Evolutionary conservation across 164 flowering plant species (phyloP).

Genomic region (Dillenia turbinata): DNA sequence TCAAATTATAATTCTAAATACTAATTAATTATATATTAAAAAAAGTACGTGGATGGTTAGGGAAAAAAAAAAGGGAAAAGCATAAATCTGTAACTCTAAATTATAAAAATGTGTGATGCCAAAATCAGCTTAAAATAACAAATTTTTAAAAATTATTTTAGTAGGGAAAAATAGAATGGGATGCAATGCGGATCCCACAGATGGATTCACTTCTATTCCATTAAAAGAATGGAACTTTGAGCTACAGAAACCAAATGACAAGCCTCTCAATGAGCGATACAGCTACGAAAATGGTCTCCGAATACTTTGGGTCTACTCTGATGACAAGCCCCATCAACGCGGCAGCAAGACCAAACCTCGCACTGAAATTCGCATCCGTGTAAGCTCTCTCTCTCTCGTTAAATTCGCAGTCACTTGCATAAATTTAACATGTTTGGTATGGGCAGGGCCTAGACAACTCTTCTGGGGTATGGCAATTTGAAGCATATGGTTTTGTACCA

Average conservation of each 20-base stretch:
- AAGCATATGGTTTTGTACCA: conserved; percentile 28
- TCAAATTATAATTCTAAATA: too few relatives aligned
- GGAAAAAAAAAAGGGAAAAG: too few relatives aligned
- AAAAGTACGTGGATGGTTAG: too few relatives aligned
- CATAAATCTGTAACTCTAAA: too few relatives aligned
- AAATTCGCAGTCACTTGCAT: too few relatives aligned
- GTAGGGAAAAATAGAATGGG: too few relatives aligned
- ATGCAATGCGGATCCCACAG: conserved; percentile 19
- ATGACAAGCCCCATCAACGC: conserved; percentile 23
- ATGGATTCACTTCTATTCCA: conserved; percentile 18
- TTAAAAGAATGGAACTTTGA: conserved; percentile 12
- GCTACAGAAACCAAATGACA: conserved; percentile 21
- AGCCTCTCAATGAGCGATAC: conserved; percentile 18
- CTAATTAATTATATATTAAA: too few relatives aligned
- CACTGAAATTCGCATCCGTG: conserved; percentile 21
- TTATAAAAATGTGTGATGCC: too few relatives aligned
- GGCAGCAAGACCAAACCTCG: conserved; percentile 21
- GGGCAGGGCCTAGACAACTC: conserved; percentile 19
- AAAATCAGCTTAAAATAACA: too few relatives aligned
- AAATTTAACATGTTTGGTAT: not conserved
- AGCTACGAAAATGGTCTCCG: conserved; percentile 15
- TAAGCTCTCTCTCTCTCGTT: not conserved
- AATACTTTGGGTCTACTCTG: conserved; percentile 19
- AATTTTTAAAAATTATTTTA: too few relatives aligned
- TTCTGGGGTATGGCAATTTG: conserved; percentile 29